These are phyloP conservation scores for Phytopythium ostracodes DNA, from an alignment of 352 stramenopile genomes.

Conservation along the genomic window DNA sequence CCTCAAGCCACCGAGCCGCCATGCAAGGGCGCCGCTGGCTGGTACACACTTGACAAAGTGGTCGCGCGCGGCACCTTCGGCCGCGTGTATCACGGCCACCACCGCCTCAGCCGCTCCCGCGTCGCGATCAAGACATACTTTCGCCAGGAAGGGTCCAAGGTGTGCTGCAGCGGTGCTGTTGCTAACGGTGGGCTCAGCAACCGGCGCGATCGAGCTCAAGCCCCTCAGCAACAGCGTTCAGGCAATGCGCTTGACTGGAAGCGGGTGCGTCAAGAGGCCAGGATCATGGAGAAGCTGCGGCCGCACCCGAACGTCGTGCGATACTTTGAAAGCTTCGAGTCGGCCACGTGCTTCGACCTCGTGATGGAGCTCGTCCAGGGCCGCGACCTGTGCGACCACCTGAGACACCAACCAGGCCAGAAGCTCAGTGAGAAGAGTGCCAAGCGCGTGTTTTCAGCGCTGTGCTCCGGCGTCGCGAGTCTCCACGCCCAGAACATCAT, in stretches of 20 bases:
- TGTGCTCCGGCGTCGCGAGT: constrained; percentile 28
- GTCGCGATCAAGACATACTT: constrained; percentile 72
- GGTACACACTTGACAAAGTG: constrained; percentile 43
- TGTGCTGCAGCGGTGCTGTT: constrained; percentile 15
- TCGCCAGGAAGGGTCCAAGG: constrained; percentile 26
- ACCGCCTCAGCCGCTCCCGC: constrained; percentile 32
- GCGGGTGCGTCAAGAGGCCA: constrained; percentile 50
- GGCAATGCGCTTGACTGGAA: constrained; percentile 51
- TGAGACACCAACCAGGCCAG: constrained; percentile 24
- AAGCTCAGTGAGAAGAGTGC: constrained; percentile 31
- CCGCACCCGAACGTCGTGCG: constrained; percentile 39
- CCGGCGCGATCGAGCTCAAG: constrained; percentile 8
- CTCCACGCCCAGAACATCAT: constrained; percentile 56
- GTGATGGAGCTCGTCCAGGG: constrained; percentile 48
- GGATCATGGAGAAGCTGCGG: constrained; percentile 33
- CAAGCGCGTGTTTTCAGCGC: constrained; percentile 35
- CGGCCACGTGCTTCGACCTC: constrained; percentile 45
- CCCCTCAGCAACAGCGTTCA: background rate
- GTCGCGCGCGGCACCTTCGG: constrained; percentile 55
- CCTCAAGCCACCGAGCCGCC: constrained; percentile 13
- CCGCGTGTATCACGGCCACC: constrained; percentile 33
- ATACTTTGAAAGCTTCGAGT: constrained; percentile 62
- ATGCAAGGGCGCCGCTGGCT: constrained; percentile 10
- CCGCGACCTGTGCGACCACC: constrained; percentile 38
- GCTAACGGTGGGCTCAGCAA: background rate